phyloP scores from a whole-genome alignment of 129 eudicot genomes.

The Kitagawia praeruptora region DNA sequence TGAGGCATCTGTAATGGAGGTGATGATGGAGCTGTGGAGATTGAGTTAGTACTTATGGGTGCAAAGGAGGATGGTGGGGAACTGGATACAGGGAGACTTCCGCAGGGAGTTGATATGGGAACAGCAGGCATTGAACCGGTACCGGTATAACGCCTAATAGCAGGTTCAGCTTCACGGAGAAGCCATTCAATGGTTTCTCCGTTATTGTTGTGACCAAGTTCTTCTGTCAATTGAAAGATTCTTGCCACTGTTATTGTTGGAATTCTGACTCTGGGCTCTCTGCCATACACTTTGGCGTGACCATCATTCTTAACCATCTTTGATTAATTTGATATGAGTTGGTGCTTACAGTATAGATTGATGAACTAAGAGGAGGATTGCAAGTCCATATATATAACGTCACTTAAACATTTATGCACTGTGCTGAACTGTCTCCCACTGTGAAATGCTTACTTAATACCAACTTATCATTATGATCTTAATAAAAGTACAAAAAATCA shows the following conservation, averaged over 20 bases:
- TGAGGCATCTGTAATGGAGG: not conserved
- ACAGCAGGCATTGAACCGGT: slow-evolving; percentile 21
- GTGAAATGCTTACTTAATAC: no score
- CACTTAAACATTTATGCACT: no score
- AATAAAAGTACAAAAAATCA: no score
- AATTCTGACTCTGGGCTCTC: slow-evolving; percentile 20
- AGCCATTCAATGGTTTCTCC: slow-evolving; percentile 27
- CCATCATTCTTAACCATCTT: slow-evolving; percentile 8
- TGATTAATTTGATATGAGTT: no score
- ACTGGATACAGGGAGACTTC: no score
- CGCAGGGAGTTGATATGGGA: not conserved
- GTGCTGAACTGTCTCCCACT: no score
- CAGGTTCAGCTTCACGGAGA: slow-evolving; percentile 23
- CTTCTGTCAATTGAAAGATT: slow-evolving; percentile 17
- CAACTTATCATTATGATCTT: no score
- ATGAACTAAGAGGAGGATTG: not conserved
- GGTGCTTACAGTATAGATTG: no score
- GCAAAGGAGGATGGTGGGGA: not conserved
- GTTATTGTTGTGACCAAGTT: slow-evolving; percentile 21
- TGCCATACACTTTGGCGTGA: slow-evolving; percentile 18
- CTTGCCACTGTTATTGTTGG: slow-evolving; percentile 19
- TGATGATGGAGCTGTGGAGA: not conserved
- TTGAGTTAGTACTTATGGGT: not conserved
- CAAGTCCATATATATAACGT: not conserved
- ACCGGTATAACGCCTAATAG: slow-evolving; percentile 19